Base-by-base conservation (phyloP, 495 filamentous ascomycete species). In the Talaromyces stipitatus region DNA sequence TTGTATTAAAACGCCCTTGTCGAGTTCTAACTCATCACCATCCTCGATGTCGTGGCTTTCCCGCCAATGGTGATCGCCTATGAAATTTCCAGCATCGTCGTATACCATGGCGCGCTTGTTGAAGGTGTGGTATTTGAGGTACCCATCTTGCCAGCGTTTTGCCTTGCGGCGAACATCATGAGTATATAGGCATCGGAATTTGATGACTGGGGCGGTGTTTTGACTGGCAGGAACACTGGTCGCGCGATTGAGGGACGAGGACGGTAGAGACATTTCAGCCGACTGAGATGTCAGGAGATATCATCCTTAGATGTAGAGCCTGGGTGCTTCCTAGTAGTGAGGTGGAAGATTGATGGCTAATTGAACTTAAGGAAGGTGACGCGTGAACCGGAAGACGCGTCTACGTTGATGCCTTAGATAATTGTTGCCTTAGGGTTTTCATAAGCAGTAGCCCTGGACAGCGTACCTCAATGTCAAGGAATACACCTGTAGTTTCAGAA, bases 131-230 rank as follows among this genome's bases (percentile, higher is more conserved):
- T 84, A 95, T 53, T 86, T 83, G 28, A 96, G 79, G 46, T 85
- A 83, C 41, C 92, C 92, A 86, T 97, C 92, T 61, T 92, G 89
- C 91, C 91, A 97, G 47, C 88, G 75, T 70, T 97, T 97, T 53
- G 87, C 83, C 70, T 97, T 97, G 51, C 88, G 82, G 8, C 85
- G 83, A 51, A 95, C 67, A 65, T 97, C 91, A 60, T 86, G 81
- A 4, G 89, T 95, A 69, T 87, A 97, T 20, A 97, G 83, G 62
- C 91, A 96, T 55, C 82, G 75, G 64, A 85, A 92, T 60, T 94
- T 90, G 61, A 87, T 72, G 24, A 96, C 88, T 0, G 81, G 78
- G 2, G 91, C 90, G 29, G 86, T 91, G 66, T 83, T 84, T 56
- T 83, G 81, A 11, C 76, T 74, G 43, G 73, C 24, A n/a, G 54